Percentiles rank a stretch among this genome's conserved stretches.
phyloP scores from a whole-genome alignment of 768 basidiomycete genomes.

The Hypholoma fasciculare region DNA sequence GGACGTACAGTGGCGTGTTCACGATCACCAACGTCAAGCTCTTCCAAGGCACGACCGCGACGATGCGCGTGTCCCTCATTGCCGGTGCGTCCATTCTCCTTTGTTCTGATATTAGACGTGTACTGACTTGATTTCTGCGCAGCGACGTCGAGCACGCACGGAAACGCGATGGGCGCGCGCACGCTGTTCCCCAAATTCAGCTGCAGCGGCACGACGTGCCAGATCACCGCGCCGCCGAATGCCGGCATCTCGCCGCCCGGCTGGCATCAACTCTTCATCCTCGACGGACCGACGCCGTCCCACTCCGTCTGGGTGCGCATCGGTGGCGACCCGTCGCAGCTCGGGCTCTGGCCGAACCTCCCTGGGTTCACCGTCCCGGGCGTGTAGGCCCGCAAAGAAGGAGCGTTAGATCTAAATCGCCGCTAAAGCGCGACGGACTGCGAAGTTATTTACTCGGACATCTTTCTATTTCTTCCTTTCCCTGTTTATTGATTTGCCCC shows the following conservation, averaged over 20 bases:
- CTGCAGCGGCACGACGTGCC: constrained; percentile 64
- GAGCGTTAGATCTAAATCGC: neutral
- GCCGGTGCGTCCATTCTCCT: constrained; percentile 45
- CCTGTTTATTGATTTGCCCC: neutral
- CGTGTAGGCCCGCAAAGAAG: constrained; percentile 24
- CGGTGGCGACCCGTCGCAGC: constrained; percentile 67
- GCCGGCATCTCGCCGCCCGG: constrained; percentile 67
- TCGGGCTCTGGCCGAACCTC: constrained; percentile 75
- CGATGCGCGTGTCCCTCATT: constrained; percentile 61
- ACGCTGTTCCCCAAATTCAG: constrained; percentile 74
- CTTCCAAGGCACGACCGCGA: constrained; percentile 40
- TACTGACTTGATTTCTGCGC: neutral
- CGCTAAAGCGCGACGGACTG: neutral
- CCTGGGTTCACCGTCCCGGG: constrained; percentile 72
- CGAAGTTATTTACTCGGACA: neutral
- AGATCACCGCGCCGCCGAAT: constrained; percentile 77
- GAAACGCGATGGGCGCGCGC: constrained; percentile 73
- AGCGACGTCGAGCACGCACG: constrained; percentile 78
- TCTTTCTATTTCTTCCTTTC: neutral
- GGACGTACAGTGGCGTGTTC: constrained; percentile 57
- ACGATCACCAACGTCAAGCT: constrained; percentile 49
- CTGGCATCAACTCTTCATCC: constrained; percentile 75
- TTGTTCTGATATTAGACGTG: constrained; percentile 2
- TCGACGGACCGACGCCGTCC: constrained; percentile 80
- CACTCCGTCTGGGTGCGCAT: constrained; percentile 75